Conservation (phyloP, 495 filamentous ascomycete species). For the Aspergillus steynii region DNA sequence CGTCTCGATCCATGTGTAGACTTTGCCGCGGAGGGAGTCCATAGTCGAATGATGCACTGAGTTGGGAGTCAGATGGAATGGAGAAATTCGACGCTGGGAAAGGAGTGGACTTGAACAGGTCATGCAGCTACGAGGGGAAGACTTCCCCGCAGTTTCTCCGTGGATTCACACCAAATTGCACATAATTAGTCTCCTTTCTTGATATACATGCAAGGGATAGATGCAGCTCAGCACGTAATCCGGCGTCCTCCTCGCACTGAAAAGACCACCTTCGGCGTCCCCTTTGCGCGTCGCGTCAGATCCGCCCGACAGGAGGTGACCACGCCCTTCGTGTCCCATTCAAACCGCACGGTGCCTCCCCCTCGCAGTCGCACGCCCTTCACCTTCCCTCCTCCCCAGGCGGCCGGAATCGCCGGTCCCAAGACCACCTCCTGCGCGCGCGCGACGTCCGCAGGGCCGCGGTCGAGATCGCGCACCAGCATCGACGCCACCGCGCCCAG, state of each 20-base stretch:
- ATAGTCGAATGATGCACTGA: slow-evolving; percentile 5
- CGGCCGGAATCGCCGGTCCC: slow-evolving; percentile 43
- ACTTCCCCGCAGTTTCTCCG: slow-evolving; percentile 13
- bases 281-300: background rate
- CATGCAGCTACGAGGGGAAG: too few relatives aligned
- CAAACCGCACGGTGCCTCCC: slow-evolving; percentile 38
- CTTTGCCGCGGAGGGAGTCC: slow-evolving; percentile 41
- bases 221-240: background rate
- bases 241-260: too few relatives aligned
- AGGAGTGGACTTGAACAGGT: too few relatives aligned
- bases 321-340: slow-evolving; percentile 37
- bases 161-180: too few relatives aligned
- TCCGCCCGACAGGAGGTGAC: slow-evolving; percentile 1
- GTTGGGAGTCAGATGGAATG: too few relatives aligned
- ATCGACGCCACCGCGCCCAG: slow-evolving; percentile 47
- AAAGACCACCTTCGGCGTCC: background rate
- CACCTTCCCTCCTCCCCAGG: slow-evolving; percentile 38
- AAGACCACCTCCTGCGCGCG: slow-evolving; percentile 31
- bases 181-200: too few relatives aligned
- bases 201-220: too few relatives aligned
- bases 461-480: slow-evolving; percentile 44
- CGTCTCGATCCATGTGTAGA: slow-evolving; percentile 48
- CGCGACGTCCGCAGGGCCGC: slow-evolving; percentile 15
- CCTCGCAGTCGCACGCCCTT: slow-evolving; percentile 40
- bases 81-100: too few relatives aligned